Base-by-base conservation (phyloP, 805 yeast genomes). In the Candida piceae region DNA sequence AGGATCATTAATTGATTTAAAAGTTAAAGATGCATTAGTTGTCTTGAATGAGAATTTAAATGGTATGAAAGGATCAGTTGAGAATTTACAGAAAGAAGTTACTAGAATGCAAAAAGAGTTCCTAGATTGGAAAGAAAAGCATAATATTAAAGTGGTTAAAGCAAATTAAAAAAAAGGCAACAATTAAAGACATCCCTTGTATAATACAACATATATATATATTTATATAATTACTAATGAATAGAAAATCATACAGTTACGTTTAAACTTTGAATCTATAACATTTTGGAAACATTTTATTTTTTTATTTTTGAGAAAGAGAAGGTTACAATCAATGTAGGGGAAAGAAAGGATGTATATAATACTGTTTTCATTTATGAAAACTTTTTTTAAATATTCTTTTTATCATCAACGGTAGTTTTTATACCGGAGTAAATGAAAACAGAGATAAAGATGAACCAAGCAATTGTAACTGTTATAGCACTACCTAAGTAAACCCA, bases 401-500 rank as follows among this genome's bases (percentile, higher is more conserved):
- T 59, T 44, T 60, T 53, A 32, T 47, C 44, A 5, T 28, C 36
- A 11, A 29, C 16, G 23, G 30, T 38, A 4, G 43, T 32, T 16
- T 46, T 46, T 34, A 53, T 47, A 13, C 55, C 56, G 4, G 60
- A 47, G 45, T 64, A 70, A 31, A 79, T 55, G 62, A 78, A 89
- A 45, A 80, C 67, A 25, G 75, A 60, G n/a, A 85, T 77, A 58
- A 93, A 90, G 19, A 77, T 46, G 31, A 87, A 55, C 94, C 96
- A 93, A 1, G 82, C 84, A 18, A 64, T 51, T 21, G 81, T 76
- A 16, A 94, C 96, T 23, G 80, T 63, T 4, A 61, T 63, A 12
- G 89, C 80, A 33, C 88, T 72, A 16, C 84, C 70, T 43, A 90
- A 63, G 58, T 93, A 93, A 35, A 89, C 87, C 95, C 96, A 87